These are phyloP conservation scores for Themeda triandra DNA, from an alignment of 176 grass and related monocot species.

Conservation along the genomic window DNA sequence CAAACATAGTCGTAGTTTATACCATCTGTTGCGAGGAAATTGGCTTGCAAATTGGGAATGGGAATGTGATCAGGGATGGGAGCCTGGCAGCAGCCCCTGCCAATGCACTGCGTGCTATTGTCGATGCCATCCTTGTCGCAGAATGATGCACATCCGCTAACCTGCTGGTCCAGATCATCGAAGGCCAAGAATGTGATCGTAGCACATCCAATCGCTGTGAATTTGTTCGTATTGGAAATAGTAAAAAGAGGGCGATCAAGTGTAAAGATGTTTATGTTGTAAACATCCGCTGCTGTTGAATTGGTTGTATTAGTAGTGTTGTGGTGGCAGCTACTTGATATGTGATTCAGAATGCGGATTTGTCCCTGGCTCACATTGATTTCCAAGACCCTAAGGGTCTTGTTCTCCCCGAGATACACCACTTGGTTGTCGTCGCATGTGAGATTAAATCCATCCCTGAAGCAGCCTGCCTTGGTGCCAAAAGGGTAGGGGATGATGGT, in stretches of 20 bases:
- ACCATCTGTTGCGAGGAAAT: too few relatives aligned
- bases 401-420: not conserved
- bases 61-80: not conserved
- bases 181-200: not conserved
- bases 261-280: too few relatives aligned
- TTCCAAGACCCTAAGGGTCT: too few relatives aligned
- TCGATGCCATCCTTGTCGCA: not conserved
- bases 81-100: not conserved
- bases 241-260: not conserved
- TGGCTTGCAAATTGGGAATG: too few relatives aligned
- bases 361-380: too few relatives aligned
- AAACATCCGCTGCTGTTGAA: too few relatives aligned
- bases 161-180: not conserved
- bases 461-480: not conserved
- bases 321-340: too few relatives aligned
- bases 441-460: not conserved
- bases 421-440: not conserved
- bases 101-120: not conserved
- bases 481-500: conserved; percentile 50
- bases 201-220: not conserved
- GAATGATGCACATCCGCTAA: not conserved
- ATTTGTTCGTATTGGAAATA: conserved; percentile 4
- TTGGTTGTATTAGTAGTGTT: too few relatives aligned
- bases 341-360: too few relatives aligned
- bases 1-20: too few relatives aligned